phyloP scores from a whole-genome alignment of 1,284 basidiomycete genomes.

The Apiotrichum domesticum region DNA sequence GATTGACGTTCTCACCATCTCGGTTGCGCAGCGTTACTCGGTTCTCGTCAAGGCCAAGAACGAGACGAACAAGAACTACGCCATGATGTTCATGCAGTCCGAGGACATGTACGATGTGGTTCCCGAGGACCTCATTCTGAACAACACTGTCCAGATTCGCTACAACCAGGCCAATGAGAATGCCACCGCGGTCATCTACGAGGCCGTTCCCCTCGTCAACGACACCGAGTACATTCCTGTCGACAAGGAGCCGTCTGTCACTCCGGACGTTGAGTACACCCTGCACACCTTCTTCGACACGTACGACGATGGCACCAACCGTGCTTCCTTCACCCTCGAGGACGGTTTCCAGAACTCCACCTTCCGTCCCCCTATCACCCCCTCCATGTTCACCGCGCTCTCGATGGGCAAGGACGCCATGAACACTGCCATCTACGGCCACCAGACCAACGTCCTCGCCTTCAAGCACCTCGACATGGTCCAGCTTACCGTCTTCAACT shows the following conservation, averaged over 20 bases:
- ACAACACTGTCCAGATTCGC: conserved; percentile 67
- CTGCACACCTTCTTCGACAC: conserved; percentile 50
- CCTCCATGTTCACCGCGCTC: conserved; percentile 66
- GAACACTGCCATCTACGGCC: conserved; percentile 67
- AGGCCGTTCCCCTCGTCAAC: conserved; percentile 31
- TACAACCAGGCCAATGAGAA: conserved; percentile 52
- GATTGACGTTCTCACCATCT: conserved; percentile 63
- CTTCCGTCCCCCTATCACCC: conserved; percentile 54
- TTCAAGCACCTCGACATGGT: conserved; percentile 69
- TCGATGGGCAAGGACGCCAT: conserved; percentile 69
- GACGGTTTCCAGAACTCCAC: conserved; percentile 32
- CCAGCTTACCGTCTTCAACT: conserved; percentile 77
- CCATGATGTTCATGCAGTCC: conserved; percentile 85
- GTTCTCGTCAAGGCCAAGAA: conserved; percentile 83
- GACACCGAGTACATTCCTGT: conserved; percentile 48
- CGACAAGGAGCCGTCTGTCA: conserved; percentile 32
- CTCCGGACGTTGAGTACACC: conserved; percentile 40
- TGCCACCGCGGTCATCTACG: conserved; percentile 11
- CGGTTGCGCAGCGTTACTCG: conserved; percentile 90
- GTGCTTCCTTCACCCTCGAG: conserved; percentile 47
- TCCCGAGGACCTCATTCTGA: conserved; percentile 64
- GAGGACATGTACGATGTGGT: conserved; percentile 65
- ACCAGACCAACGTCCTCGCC: conserved; percentile 60
- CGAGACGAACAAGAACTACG: conserved; percentile 75
- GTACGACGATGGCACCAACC: conserved; percentile 47